Percentiles rank a stretch among this genome's conserved stretches.
Conservation (phyloP, 805 yeast genomes). For the Metschnikowia koreensis region DNA sequence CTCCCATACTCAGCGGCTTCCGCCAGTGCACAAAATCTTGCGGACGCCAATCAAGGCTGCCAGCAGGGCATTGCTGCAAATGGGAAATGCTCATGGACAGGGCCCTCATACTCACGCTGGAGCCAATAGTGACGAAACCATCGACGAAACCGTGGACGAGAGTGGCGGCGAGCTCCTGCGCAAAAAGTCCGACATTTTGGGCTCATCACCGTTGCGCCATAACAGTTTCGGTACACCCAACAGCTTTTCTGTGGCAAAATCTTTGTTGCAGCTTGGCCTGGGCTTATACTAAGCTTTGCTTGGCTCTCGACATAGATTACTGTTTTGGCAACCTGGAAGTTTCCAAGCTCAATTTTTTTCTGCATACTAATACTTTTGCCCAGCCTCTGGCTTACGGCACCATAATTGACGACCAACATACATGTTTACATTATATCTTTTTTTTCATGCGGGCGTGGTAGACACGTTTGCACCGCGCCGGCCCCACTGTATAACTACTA, state of each 20-base stretch:
- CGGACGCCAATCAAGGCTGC: constrained; percentile 43
- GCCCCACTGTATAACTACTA: constrained; percentile 1
- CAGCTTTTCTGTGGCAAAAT: constrained; percentile 45
- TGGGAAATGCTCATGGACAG: constrained; percentile 12
- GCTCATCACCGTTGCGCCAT: constrained; percentile 35
- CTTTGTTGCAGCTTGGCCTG: constrained; percentile 43
- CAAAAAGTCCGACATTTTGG: constrained; percentile 24
- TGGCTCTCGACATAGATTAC: too few species aligned
- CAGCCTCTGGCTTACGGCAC: not conserved
- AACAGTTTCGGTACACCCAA: constrained; percentile 43
- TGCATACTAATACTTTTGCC: not conserved
- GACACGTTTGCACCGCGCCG: not conserved
- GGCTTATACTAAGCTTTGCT: constrained; percentile 17
- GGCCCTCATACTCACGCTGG: not conserved
- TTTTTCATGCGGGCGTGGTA: constrained; percentile 1
- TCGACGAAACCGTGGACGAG: constrained; percentile 21
- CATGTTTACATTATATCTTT: not conserved
- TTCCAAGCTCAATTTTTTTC: not conserved
- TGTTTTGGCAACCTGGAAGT: not conserved
- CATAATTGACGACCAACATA: not conserved
- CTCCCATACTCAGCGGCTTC: constrained; percentile 20
- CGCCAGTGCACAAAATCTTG: constrained; percentile 43
- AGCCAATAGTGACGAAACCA: constrained; percentile 24
- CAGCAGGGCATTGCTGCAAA: constrained; percentile 18
- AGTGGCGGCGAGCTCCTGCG: constrained; percentile 14